These are phyloP conservation scores for Nannochloris sp. DNA, from an alignment of 139 green algal species.

Conservation along the genomic window DNA sequence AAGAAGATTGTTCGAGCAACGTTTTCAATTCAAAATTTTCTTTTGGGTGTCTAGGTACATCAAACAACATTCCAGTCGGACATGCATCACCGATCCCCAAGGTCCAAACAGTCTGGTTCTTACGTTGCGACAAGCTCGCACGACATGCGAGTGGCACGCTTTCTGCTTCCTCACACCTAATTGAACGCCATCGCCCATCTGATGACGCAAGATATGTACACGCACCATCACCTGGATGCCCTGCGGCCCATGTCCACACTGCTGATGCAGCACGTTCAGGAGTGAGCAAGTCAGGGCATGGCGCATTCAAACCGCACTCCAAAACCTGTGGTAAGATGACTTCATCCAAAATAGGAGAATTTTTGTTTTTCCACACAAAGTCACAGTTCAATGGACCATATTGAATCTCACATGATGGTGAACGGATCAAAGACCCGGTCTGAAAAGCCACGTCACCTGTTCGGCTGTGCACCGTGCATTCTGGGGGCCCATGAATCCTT, in stretches of 20 bases:
- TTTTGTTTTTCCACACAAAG: slow-evolving; percentile 34
- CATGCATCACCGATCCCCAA: slow-evolving; percentile 11
- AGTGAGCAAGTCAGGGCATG: slow-evolving; percentile 51
- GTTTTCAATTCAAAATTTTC: slow-evolving; percentile 33
- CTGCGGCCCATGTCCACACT: slow-evolving; percentile 59
- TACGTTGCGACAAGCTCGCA: neutral
- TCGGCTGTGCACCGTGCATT: slow-evolving; percentile 13
- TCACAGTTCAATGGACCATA: slow-evolving; percentile 63
- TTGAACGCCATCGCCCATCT: slow-evolving; percentile 34
- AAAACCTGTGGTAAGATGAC: slow-evolving; percentile 17
- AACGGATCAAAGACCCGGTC: slow-evolving; percentile 28
- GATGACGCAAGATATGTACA: slow-evolving; percentile 24
- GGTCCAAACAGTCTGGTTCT: neutral
- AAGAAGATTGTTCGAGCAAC: neutral
- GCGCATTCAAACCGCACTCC: slow-evolving; percentile 54
- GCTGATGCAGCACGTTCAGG: slow-evolving; percentile 28
- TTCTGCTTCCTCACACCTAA: slow-evolving; percentile 2
- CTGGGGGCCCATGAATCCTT: slow-evolving; percentile 17
- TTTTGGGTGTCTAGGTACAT: slow-evolving; percentile 30
- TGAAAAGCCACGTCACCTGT: slow-evolving; percentile 11
- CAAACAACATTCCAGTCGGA: slow-evolving; percentile 23
- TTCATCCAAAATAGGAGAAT: slow-evolving; percentile 28
- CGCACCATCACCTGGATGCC: slow-evolving; percentile 20
- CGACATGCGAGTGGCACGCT: slow-evolving; percentile 27
- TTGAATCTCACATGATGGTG: slow-evolving; percentile 50